phyloP scores from a whole-genome alignment of 768 basidiomycete genomes.

The Mycena galopus region DNA sequence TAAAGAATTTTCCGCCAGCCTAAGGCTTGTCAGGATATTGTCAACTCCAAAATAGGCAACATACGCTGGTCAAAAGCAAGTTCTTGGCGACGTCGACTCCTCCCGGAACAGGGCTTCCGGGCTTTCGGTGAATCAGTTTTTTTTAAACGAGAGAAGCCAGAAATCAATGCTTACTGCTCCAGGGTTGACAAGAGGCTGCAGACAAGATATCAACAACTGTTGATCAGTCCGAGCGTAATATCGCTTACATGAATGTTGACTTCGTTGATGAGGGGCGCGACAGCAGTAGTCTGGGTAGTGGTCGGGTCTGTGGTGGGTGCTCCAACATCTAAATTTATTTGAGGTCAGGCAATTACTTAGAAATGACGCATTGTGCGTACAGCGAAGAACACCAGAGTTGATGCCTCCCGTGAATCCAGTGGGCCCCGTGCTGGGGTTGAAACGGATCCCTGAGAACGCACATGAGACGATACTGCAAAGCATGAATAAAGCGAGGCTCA shows the following conservation, averaged over 20 bases:
- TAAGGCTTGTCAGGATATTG: not conserved
- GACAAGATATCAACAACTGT: not conserved
- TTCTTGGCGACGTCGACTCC: not conserved
- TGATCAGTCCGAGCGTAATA: not conserved
- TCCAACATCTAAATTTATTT: conserved; percentile 39
- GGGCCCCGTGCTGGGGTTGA: conserved; percentile 41
- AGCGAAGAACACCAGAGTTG: conserved; percentile 69
- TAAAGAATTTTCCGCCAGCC: conserved; percentile 34
- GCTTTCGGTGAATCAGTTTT: not conserved
- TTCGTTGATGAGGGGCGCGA: conserved; percentile 48
- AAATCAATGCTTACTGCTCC: conserved; percentile 1
- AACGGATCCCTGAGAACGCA: conserved; percentile 47
- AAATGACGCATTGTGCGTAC: conserved; percentile 35
- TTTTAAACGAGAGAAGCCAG: not conserved
- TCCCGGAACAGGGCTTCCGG: not conserved
- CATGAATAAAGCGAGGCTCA: not conserved
- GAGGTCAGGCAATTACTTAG: not conserved
- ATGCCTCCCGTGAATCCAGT: conserved; percentile 52
- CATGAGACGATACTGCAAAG: not conserved
- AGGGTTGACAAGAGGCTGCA: conserved; percentile 2
- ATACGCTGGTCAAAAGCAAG: not conserved
- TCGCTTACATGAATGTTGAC: conserved; percentile 31
- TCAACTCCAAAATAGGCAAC: not conserved
- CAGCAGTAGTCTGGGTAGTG: conserved; percentile 34
- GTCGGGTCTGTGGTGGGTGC: conserved; percentile 54